phyloP scores from a whole-genome alignment of 306 rosid species.

The Arachis stenosperma region DNA sequence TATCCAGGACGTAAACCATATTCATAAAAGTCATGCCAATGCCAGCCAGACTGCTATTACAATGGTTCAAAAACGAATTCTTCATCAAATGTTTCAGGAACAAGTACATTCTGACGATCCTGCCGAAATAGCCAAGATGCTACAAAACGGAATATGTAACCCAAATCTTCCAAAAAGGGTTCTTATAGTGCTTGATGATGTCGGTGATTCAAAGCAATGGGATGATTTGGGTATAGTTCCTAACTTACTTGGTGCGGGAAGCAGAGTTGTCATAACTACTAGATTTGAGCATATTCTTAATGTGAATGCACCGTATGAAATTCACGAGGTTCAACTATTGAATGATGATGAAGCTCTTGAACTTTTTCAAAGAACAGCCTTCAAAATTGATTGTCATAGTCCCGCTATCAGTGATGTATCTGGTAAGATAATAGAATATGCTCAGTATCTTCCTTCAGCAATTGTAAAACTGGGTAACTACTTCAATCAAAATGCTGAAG shows the following conservation, averaged over 20 bases:
- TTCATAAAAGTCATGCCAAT: too few species aligned
- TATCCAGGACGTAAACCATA: not conserved
- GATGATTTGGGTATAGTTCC: not conserved
- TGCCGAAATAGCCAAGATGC: too few species aligned
- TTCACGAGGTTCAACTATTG: not conserved
- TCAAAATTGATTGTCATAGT: too few species aligned
- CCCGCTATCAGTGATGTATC: not conserved
- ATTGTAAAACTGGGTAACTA: too few species aligned
- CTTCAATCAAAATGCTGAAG: too few species aligned
- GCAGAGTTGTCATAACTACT: constrained; percentile 3
- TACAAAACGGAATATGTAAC: not conserved
- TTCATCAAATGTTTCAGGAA: too few species aligned
- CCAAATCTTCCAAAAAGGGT: not conserved
- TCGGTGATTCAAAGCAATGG: not conserved
- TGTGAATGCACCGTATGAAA: too few species aligned
- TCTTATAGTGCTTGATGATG: constrained; percentile 3
- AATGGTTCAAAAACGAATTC: too few species aligned
- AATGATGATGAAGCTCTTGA: not conserved
- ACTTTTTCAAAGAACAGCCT: not conserved
- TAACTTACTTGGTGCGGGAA: not conserved
- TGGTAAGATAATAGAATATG: not conserved
- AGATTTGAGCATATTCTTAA: too few species aligned
- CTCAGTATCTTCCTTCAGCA: too few species aligned
- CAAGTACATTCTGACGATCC: too few species aligned
- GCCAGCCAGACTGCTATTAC: too few species aligned